Base-by-base conservation (phyloP, 1,284 basidiomycete genomes). In the Inonotus obliquus region DNA sequence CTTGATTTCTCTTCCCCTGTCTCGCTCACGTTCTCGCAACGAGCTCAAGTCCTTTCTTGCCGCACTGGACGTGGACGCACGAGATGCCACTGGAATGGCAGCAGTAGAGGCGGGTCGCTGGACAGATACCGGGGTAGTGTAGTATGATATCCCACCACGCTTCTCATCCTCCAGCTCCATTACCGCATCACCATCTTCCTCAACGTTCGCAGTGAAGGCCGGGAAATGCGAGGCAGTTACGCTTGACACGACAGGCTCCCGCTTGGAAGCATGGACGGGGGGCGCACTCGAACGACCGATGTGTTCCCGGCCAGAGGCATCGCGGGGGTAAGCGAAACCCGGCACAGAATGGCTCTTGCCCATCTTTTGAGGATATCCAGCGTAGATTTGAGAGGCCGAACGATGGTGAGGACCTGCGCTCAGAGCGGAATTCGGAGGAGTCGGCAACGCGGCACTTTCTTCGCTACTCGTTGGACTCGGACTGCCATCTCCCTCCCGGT, bases 121-220 rank as follows among this genome's bases (percentile, higher is more conserved):
- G 17, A 52, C 47, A n/a, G 57, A 21, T 21, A 32, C 14, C 13
- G 27, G 45, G n/a, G 37, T 51, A n/a, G 45, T 23, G 47, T 59
- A 59, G 17, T 59, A 59, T 1, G 44, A 21, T 21, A 52, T 38
- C 14, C 57, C 57, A 2, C 27, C 47, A 32, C 47, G 45, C 57
- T 52, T 59, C 47, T 51, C 57, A 39, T 59, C 57, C 14, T 51
- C 57, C 45, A 59, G 11, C 1, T 38, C 57, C 57, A 59, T 59
- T 21, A 59, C 45, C 23, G 57, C 47, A 13, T 49, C 57, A 7
- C 57, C 48, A 49, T 59, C 57, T n/a, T 38, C 48, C 35, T 52
- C 57, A 13, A 59, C 9, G 23, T 21, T 48, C 3, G 27, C 41
- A 14, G n/a, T 29, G 44, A 47, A 48, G 14, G 41, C 21, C 2